A percentile compares a stretch with the other conserved stretches of the same genome.
These are phyloP conservation scores for Talaromyces nanjingensis DNA, from an alignment of 495 filamentous ascomycete species.

Conservation along the genomic window DNA sequence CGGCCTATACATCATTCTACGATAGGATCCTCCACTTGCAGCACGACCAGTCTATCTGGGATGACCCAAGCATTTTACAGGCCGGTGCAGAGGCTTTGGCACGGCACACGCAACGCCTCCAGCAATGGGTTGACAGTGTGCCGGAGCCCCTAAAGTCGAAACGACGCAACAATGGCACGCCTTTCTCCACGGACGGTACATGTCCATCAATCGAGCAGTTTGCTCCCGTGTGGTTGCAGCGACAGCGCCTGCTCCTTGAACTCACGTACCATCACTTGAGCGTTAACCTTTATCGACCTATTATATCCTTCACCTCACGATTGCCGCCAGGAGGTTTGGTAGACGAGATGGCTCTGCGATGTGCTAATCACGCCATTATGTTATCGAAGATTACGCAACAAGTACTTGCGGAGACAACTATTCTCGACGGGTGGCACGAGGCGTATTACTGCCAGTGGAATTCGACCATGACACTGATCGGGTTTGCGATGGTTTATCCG, in stretches of 20 bases:
- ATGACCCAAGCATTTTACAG: constrained; percentile 13
- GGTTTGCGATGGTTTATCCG: constrained; percentile 41
- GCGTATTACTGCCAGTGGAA: constrained; percentile 49
- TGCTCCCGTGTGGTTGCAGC: constrained; percentile 33
- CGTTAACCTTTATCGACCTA: constrained; percentile 40
- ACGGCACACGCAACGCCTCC: constrained; percentile 17
- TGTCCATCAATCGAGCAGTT: constrained; percentile 31
- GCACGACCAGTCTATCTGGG: constrained; percentile 16
- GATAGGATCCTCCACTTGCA: constrained; percentile 14
- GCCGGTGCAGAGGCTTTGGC: constrained; percentile 23
- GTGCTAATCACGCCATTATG: constrained; percentile 40
- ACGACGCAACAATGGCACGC: constrained; percentile 23
- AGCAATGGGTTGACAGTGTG: constrained; percentile 30
- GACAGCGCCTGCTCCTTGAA: constrained; percentile 45
- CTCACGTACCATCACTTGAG: constrained; percentile 40
- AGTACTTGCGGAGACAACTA: constrained; percentile 30
- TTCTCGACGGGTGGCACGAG: constrained; percentile 44
- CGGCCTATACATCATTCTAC: constrained; percentile 31
- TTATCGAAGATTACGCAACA: constrained; percentile 45
- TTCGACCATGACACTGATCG: constrained; percentile 40
- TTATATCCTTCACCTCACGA: constrained; percentile 30
- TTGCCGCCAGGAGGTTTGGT: constrained; percentile 13
- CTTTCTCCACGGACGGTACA: constrained; percentile 36
- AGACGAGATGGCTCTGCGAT: constrained; percentile 25
- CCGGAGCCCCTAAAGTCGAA: constrained; percentile 30